phyloP scores from a whole-genome alignment of 768 basidiomycete genomes.

The Lentinula aciculospora region DNA sequence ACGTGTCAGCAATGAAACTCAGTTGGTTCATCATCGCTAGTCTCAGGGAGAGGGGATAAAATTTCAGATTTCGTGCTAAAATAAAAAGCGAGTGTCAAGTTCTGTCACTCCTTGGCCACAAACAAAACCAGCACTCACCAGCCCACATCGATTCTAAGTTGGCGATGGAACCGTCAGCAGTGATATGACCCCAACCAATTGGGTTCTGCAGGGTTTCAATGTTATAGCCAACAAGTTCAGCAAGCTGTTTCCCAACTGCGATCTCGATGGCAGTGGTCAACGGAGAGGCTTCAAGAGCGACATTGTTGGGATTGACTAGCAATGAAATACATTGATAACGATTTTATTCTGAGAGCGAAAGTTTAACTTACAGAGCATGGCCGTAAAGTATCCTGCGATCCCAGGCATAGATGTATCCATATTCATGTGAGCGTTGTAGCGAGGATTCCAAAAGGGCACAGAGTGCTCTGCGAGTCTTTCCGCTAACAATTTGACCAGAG shows the following conservation, averaged over 20 bases:
- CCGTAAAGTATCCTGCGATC: neutral
- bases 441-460: neutral
- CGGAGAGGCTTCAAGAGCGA: conserved; percentile 33
- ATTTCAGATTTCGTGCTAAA: conserved; percentile 41
- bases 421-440: neutral
- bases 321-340: conserved; percentile 12
- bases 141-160: conserved; percentile 43
- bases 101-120: neutral
- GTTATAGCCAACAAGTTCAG: conserved; percentile 33
- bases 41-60: conserved; percentile 34
- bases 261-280: conserved; percentile 25
- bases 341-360: neutral
- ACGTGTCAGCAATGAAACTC: conserved; percentile 22
- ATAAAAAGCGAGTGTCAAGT: conserved; percentile 5
- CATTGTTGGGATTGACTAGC: conserved; percentile 39
- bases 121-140: conserved; percentile 13
- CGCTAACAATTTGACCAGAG: neutral
- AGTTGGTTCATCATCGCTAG: conserved; percentile 26
- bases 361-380: neutral
- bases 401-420: conserved; percentile 1
- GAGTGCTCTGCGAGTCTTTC: neutral
- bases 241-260: conserved; percentile 22
- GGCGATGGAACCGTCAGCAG: conserved; percentile 37
- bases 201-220: neutral
- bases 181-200: conserved; percentile 36